phyloP scores from a whole-genome alignment of 192 early-diverging fungal genomes.

The Gonapodya prolifera region DNA sequence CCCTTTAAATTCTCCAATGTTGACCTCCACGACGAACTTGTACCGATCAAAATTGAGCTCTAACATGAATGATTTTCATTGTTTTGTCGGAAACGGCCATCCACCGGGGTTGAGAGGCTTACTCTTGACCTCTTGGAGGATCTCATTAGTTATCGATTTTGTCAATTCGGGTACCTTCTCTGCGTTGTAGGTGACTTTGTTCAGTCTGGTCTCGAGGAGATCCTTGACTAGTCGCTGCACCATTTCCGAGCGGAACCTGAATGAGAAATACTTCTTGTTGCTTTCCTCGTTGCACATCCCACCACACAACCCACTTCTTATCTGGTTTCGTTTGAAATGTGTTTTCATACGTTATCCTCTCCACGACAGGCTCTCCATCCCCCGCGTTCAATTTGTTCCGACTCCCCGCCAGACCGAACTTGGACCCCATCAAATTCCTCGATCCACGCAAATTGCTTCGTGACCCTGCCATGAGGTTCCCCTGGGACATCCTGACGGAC shows the following conservation, averaged over 20 bases:
- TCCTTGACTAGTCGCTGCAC: constrained; percentile 21
- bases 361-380: no score
- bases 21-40: constrained; percentile 43
- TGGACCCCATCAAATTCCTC: no score
- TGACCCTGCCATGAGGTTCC: no score
- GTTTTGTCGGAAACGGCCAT: no score
- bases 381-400: no score
- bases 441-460: no score
- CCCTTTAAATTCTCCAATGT: constrained; percentile 44
- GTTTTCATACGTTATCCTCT: constrained; percentile 49
- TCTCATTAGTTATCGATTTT: constrained; percentile 35
- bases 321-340: constrained; percentile 42
- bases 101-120: neutral
- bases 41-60: constrained; percentile 41
- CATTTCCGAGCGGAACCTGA: constrained; percentile 26
- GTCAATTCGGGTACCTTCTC: constrained; percentile 29
- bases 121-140: constrained; percentile 39
- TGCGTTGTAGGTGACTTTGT: constrained; percentile 38
- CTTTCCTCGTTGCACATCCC: neutral
- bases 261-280: neutral
- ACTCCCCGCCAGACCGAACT: no score
- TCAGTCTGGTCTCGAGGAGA: constrained; percentile 24
- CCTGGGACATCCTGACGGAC: no score
- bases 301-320: constrained; percentile 25
- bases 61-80: constrained; percentile 7